Evolutionary conservation across 257 asterid species (phyloP).

Genomic region (Avicennia marina): DNA sequence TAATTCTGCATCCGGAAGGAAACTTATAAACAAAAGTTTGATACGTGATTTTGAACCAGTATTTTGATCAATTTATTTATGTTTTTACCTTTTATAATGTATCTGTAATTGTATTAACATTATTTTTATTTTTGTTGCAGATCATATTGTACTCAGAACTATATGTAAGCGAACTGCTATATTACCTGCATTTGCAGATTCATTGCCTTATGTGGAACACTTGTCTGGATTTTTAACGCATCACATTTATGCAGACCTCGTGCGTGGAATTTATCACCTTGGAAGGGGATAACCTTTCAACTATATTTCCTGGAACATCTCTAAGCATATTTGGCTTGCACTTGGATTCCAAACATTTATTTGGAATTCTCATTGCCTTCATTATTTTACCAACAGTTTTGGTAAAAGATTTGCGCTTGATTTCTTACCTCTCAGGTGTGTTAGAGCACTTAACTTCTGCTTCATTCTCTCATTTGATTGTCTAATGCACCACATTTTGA

Average conservation of each 20-base stretch:
- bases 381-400: constrained; percentile 78
- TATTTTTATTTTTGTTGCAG: constrained; percentile 43
- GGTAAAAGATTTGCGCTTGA: constrained; percentile 69
- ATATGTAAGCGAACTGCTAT: constrained; percentile 53
- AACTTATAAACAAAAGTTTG: too few species aligned
- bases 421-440: constrained; percentile 82
- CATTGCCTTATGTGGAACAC: neutral
- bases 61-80: too few species aligned
- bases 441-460: constrained; percentile 4
- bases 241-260: constrained; percentile 46
- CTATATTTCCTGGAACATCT: constrained; percentile 61
- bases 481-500: neutral
- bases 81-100: constrained; percentile 1
- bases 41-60: too few species aligned
- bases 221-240: constrained; percentile 14
- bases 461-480: constrained; percentile 3
- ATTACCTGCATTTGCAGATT: neutral
- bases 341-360: constrained; percentile 63
- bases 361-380: constrained; percentile 46
- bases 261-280: constrained; percentile 82
- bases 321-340: constrained; percentile 43
- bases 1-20: too few species aligned
- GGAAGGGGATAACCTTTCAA: constrained; percentile 89
- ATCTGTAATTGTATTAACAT: constrained; percentile 12
- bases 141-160: constrained; percentile 71